A percentile compares a stretch with the other conserved stretches of the same genome.
Conservation (phyloP, 1,284 basidiomycete species). For the Heterobasidion occidentale region DNA sequence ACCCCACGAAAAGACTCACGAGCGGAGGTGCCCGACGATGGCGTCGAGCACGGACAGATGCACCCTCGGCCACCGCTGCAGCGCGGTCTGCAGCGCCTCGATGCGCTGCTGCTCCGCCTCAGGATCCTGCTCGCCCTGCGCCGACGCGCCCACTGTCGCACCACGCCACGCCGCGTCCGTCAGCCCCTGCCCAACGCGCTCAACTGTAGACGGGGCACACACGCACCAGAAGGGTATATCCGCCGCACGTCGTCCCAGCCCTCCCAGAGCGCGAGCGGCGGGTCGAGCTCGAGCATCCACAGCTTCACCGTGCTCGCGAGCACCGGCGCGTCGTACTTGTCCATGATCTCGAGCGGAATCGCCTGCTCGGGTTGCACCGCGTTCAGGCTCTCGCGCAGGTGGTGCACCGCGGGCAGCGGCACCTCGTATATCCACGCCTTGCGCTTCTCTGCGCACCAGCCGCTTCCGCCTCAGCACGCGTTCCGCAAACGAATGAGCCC, state of each 20-base stretch:
- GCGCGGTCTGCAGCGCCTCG: slow-evolving; percentile 58
- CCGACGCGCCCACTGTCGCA: slow-evolving; percentile 45
- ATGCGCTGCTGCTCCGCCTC: slow-evolving; percentile 49
- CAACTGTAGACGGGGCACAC: background rate
- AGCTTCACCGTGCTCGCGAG: slow-evolving; percentile 81
- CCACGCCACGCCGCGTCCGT: background rate
- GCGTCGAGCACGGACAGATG: slow-evolving; percentile 82
- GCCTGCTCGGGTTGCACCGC: slow-evolving; percentile 57
- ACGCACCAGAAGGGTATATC: slow-evolving; percentile 61
- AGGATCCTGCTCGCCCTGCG: slow-evolving; percentile 37
- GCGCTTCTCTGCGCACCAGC: slow-evolving; percentile 56
- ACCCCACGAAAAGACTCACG: slow-evolving; percentile 34
- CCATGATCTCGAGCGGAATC: slow-evolving; percentile 58
- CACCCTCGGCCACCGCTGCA: slow-evolving; percentile 71
- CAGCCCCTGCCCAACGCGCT: background rate
- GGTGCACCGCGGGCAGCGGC: slow-evolving; percentile 74
- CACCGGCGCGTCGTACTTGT: slow-evolving; percentile 78
- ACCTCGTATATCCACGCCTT: slow-evolving; percentile 93
- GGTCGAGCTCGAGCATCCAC: slow-evolving; percentile 82
- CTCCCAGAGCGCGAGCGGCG: slow-evolving; percentile 77
- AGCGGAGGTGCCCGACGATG: slow-evolving; percentile 70
- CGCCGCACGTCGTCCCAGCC: slow-evolving; percentile 86
- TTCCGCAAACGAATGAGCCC: background rate
- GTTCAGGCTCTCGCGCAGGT: slow-evolving; percentile 78
- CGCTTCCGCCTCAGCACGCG: slow-evolving; percentile 4